phyloP scores from a whole-genome alignment of 2,329 filamentous ascomycete species.

The Exserohilum rostratum region DNA sequence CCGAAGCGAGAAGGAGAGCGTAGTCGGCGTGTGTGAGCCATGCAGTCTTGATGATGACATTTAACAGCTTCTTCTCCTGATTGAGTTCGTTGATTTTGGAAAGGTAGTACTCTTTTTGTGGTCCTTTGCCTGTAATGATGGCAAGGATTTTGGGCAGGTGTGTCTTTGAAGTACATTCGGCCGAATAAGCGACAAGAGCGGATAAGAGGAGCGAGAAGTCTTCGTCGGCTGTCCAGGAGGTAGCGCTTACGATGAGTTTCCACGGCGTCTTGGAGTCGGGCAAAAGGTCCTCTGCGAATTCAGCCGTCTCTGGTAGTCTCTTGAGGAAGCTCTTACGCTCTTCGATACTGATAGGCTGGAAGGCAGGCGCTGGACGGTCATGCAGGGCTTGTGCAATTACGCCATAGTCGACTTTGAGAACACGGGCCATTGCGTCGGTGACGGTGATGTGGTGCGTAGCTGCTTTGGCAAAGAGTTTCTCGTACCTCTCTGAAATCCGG shows the following conservation, averaged over 20 bases:
- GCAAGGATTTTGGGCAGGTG: constrained; percentile 73
- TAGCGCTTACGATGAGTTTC: constrained; percentile 84
- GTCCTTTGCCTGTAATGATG: constrained; percentile 94
- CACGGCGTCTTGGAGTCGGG: constrained; percentile 57
- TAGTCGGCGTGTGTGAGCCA: constrained; percentile 89
- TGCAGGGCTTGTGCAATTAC: constrained; percentile 65
- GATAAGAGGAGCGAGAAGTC: constrained; percentile 89
- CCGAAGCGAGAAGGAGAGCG: constrained; percentile 78
- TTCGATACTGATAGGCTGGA: constrained; percentile 68
- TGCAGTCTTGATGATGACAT: constrained; percentile 76
- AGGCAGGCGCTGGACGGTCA: constrained; percentile 83
- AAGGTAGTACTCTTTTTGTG: constrained; percentile 78
- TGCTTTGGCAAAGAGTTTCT: constrained; percentile 70
- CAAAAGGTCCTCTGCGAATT: constrained; percentile 63
- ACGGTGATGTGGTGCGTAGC: constrained; percentile 83
- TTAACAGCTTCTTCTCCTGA: constrained; percentile 66
- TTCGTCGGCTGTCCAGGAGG: constrained; percentile 96
- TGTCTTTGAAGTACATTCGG: constrained; percentile 52
- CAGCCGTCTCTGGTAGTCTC: constrained; percentile 67
- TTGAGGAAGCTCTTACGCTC: constrained; percentile 63
- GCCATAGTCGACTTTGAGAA: constrained; percentile 71
- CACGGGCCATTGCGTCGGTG: constrained; percentile 82
- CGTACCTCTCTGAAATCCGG: constrained; percentile 75
- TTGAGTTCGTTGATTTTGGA: constrained; percentile 67
- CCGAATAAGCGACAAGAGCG: constrained; percentile 77